These are phyloP conservation scores for Fusarium concolor DNA, from an alignment of 2,329 filamentous ascomycete genomes.

Conservation along the genomic window DNA sequence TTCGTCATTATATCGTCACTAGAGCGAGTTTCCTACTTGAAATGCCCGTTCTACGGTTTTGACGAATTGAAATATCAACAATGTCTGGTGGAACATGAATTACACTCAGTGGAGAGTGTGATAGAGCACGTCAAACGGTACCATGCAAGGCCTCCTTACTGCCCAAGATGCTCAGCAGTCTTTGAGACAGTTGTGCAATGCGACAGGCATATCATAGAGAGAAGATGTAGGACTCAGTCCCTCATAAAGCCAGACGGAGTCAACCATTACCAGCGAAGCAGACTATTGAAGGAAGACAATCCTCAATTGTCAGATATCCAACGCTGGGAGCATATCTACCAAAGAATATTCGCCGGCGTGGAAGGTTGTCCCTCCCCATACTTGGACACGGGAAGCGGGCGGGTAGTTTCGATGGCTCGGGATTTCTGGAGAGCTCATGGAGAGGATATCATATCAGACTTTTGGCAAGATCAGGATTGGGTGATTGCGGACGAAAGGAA, in stretches of 20 bases:
- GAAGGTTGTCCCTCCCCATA: background rate
- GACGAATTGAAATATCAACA: background rate
- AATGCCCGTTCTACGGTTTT: background rate
- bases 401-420: background rate
- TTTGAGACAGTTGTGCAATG: background rate
- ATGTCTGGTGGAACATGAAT: fast-evolving
- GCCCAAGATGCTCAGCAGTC: background rate
- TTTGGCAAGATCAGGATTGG: background rate
- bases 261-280: background rate
- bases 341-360: fast-evolving
- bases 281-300: background rate
- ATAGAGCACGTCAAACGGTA: fast-evolving
- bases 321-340: background rate
- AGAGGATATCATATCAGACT: fast-evolving
- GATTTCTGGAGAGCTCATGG: background rate
- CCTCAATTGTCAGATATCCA: fast-evolving
- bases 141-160: background rate
- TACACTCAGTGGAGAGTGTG: fast-evolving
- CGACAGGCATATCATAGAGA: background rate
- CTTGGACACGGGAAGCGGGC: background rate
- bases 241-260: background rate
- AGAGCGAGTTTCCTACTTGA: too few species aligned
- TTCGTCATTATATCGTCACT: too few species aligned
- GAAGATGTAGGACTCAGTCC: background rate
- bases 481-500: fast-evolving